phyloP scores from a whole-genome alignment of 441 rosid genomes.

The Adansonia rubrostipa region DNA sequence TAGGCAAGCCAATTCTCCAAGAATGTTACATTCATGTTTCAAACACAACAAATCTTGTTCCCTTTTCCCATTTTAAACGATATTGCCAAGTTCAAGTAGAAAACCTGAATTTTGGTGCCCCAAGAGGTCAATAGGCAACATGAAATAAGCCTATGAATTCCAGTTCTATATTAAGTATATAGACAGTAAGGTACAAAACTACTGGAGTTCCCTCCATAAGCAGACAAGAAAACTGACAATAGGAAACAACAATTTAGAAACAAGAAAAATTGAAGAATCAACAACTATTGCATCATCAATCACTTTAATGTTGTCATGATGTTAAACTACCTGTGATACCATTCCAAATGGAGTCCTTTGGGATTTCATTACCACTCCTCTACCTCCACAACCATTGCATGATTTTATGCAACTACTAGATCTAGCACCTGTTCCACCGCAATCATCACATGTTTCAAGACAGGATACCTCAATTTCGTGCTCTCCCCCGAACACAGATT shows the following conservation, averaged over 20 bases:
- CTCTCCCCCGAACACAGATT: constrained; percentile 81
- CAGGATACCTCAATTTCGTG: constrained; percentile 66
- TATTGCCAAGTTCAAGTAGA: not conserved
- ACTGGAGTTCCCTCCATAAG: not conserved
- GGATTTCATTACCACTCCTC: constrained; percentile 71
- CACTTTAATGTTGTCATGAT: constrained; percentile 15
- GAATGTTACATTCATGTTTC: not conserved
- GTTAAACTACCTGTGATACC: constrained; percentile 72
- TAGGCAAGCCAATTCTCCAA: not conserved
- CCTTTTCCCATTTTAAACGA: constrained; percentile 1
- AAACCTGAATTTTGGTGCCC: not conserved
- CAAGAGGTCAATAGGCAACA: not conserved
- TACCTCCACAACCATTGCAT: constrained; percentile 77
- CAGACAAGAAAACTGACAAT: not conserved
- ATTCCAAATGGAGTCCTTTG: constrained; percentile 91
- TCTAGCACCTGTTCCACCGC: constrained; percentile 91
- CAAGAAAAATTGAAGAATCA: constrained; percentile 8
- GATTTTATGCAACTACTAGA: constrained; percentile 57
- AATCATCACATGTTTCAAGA: constrained; percentile 70
- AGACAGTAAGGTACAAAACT: not conserved
- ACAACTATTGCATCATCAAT: constrained; percentile 20
- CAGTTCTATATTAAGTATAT: not conserved
- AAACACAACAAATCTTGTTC: not conserved
- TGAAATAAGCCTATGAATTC: constrained; percentile 3
- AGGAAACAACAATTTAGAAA: not conserved